phyloP scores from a whole-genome alignment of 2,329 filamentous ascomycete species.

The Ophioceras dolichostomum region DNA sequence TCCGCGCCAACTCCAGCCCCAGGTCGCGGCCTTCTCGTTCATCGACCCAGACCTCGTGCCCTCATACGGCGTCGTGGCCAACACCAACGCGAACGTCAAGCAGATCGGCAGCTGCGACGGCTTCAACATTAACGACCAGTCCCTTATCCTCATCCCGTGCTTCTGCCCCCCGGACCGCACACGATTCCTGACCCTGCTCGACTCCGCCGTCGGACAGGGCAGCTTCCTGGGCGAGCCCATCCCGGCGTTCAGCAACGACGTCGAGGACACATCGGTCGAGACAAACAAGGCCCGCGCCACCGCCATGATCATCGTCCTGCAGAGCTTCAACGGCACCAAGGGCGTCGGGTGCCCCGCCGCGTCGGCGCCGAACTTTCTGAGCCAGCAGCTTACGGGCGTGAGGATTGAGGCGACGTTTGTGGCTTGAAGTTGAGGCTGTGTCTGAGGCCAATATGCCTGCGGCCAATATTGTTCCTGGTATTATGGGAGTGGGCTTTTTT shows the following conservation, averaged over 20 bases:
- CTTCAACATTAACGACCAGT: conserved; percentile 4
- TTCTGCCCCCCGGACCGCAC: conserved; percentile 8
- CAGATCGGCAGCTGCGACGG: conserved; percentile 7
- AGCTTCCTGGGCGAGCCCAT: conserved; percentile 5
- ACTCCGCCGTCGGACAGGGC: conserved; percentile 5
- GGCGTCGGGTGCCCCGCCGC: conserved; percentile 8
- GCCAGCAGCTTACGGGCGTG: conserved; percentile 7
- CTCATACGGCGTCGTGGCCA: conserved; percentile 2
- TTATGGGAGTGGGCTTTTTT: too few relatives aligned
- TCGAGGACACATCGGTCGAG: conserved; percentile 5
- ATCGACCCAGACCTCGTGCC: conserved; percentile 2
- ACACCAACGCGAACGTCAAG: background rate
- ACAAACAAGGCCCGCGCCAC: conserved; percentile 7
- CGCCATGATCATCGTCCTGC: conserved; percentile 6
- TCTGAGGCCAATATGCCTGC: too few relatives aligned
- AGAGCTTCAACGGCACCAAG: conserved; percentile 7
- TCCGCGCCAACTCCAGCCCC: too few relatives aligned
- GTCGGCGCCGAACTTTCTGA: conserved; percentile 8
- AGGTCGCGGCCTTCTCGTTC: too few relatives aligned
- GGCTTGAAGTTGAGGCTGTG: too few relatives aligned
- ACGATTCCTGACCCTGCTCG: conserved; percentile 6
- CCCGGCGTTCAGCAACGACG: conserved; percentile 7
- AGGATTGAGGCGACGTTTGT: background rate
- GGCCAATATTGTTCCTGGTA: too few relatives aligned
- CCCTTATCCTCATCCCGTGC: conserved; percentile 9